Evolutionary conservation across 1,139 yeast genomes (phyloP).

Genomic region (Kodamaea sp.): DNA sequence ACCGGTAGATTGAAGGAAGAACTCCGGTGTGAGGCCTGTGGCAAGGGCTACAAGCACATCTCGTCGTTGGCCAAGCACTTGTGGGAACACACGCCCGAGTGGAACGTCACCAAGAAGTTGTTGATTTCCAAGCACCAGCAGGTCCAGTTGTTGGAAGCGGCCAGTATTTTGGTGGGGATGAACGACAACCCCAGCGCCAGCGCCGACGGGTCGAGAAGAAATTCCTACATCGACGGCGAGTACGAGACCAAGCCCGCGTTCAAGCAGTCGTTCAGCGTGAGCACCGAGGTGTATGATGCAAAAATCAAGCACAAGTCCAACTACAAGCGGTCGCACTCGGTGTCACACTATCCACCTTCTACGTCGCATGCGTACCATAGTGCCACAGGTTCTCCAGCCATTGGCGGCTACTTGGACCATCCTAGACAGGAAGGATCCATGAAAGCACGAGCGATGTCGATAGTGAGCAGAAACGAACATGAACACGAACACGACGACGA

Average conservation of each 20-base stretch:
- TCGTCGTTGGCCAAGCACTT: constrained; percentile 75
- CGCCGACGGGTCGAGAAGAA: constrained; percentile 16
- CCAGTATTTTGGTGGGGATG: constrained; percentile 82
- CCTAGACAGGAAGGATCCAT: constrained; percentile 8
- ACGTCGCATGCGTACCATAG: constrained; percentile 9
- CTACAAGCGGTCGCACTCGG: constrained; percentile 12
- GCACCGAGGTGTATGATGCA: constrained; percentile 3
- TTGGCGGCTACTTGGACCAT: constrained; percentile 22
- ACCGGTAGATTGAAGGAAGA: constrained; percentile 82
- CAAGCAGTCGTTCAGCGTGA: constrained; percentile 4
- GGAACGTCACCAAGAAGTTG: constrained; percentile 82
- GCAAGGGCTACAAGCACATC: constrained; percentile 85
- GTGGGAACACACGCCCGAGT: constrained; percentile 87
- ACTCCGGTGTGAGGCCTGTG: constrained; percentile 85
- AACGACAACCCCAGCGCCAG: constrained; percentile 42
- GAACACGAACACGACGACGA: constrained; percentile 5
- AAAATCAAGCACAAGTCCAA: constrained; percentile 3
- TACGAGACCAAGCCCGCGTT: constrained; percentile 5
- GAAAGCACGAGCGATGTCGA: constrained; percentile 10
- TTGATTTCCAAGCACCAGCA: constrained; percentile 88
- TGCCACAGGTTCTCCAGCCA: constrained; percentile 12
- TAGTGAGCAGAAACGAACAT: constrained; percentile 5
- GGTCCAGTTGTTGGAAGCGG: constrained; percentile 85
- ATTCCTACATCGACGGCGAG: constrained; percentile 11
- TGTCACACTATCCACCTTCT: constrained; percentile 17